phyloP scores from a whole-genome alignment of 768 basidiomycete genomes.

The Ramaria rubella region DNA sequence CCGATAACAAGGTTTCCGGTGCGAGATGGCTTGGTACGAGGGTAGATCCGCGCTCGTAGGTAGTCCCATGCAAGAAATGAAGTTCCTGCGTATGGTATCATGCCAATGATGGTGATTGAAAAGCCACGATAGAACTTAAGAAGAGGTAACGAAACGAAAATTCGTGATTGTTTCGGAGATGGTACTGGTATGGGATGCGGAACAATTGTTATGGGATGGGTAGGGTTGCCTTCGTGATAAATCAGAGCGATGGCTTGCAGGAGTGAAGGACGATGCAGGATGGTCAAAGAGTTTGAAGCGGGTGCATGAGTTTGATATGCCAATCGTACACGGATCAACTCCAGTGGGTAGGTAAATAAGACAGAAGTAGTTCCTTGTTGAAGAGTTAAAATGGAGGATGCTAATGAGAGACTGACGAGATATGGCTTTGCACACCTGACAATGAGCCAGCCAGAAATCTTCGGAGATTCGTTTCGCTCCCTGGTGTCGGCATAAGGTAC shows the following conservation, averaged over 20 bases:
- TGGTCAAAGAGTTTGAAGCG: conserved; percentile 16
- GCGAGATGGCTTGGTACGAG: conserved; percentile 30
- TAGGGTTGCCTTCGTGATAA: conserved; percentile 12
- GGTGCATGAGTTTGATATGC: conserved; percentile 68
- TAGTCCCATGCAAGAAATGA: conserved; percentile 91
- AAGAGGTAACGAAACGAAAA: conserved; percentile 60
- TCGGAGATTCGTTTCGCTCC: conserved; percentile 67
- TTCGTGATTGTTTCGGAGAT: conserved; percentile 18
- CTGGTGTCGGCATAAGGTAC: conserved; percentile 80
- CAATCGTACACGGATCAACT: conserved; percentile 91
- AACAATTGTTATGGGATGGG: not conserved
- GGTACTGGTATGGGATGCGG: conserved; percentile 21
- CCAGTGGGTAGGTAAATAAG: conserved; percentile 90
- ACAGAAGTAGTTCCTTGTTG: conserved; percentile 85
- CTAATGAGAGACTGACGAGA: not conserved
- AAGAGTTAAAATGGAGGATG: not conserved
- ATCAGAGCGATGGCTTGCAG: conserved; percentile 17
- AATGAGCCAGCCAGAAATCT: conserved; percentile 84
- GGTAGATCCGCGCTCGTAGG: conserved; percentile 41
- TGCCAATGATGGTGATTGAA: conserved; percentile 82
- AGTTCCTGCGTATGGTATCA: conserved; percentile 93
- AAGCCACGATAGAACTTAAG: conserved; percentile 98
- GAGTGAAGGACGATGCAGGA: conserved; percentile 9
- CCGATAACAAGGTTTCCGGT: conserved; percentile 74
- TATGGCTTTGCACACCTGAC: conserved; percentile 51